These are phyloP conservation scores for Thinopyrum elongatum DNA, from an alignment of 176 grass and related monocot genomes.

Conservation along the genomic window DNA sequence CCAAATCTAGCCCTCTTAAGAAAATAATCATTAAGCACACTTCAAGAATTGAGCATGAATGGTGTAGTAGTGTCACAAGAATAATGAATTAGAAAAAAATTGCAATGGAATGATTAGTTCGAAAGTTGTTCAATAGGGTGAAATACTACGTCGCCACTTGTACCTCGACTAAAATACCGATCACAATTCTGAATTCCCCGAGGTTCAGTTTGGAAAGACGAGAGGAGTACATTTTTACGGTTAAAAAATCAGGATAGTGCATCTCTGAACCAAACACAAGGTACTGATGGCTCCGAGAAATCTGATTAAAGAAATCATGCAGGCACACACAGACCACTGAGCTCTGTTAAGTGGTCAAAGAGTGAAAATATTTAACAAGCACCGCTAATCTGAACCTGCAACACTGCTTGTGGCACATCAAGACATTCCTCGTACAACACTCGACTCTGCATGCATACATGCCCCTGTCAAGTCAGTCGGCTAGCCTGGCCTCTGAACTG, in stretches of 20 bases:
- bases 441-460: slow-evolving; percentile 12
- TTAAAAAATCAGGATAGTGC: slow-evolving; percentile 18
- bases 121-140: too few species aligned
- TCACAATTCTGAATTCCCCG: background rate
- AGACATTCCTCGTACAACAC: slow-evolving; percentile 36
- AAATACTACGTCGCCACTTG: too few species aligned
- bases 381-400: slow-evolving; percentile 29
- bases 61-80: too few species aligned
- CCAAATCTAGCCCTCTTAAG: too few species aligned
- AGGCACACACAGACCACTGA: background rate
- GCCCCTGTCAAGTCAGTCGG: slow-evolving; percentile 21
- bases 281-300: slow-evolving; percentile 22
- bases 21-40: too few species aligned
- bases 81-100: too few species aligned
- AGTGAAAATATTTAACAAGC: too few species aligned
- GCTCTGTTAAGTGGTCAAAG: slow-evolving; percentile 31
- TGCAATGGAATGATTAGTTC: too few species aligned
- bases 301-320: background rate
- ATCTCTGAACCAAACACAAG: slow-evolving; percentile 12
- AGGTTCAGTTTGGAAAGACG: slow-evolving; percentile 21
- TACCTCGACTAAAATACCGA: too few species aligned
- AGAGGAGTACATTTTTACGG: background rate
- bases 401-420: slow-evolving; percentile 21
- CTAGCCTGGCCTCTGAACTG: slow-evolving; percentile 2
- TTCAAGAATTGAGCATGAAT: too few species aligned